These are phyloP conservation scores for Trypanosoma vivax DNA, from an alignment of 208 protist species.

Conservation along the genomic window DNA sequence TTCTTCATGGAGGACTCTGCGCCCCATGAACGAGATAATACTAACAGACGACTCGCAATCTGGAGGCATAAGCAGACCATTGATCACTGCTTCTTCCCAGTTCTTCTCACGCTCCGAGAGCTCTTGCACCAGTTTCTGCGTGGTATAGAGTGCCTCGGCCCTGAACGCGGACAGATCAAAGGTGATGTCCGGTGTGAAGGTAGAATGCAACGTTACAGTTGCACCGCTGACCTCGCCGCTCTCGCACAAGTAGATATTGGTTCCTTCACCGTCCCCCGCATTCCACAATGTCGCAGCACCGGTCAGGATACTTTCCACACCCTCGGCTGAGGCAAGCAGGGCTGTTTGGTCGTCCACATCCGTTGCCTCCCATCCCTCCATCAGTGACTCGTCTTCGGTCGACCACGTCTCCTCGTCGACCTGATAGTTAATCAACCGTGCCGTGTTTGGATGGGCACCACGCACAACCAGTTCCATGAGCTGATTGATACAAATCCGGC, in stretches of 20 bases:
- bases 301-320: too few relatives aligned
- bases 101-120: slow-evolving; percentile 4
- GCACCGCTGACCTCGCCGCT: slow-evolving; percentile 21
- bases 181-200: slow-evolving; percentile 34
- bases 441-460: not conserved
- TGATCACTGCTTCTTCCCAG: slow-evolving; percentile 3
- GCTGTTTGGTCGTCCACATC: too few relatives aligned
- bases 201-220: slow-evolving; percentile 3
- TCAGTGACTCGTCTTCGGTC: too few relatives aligned
- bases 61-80: not conserved
- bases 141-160: slow-evolving; percentile 44
- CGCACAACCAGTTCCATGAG: not conserved
- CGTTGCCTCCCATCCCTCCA: too few relatives aligned
- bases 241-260: not conserved
- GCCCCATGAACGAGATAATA: slow-evolving; percentile 36
- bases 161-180: slow-evolving; percentile 73
- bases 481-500: not conserved
- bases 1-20: slow-evolving; percentile 45
- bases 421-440: not conserved
- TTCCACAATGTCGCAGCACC: too few relatives aligned
- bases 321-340: too few relatives aligned
- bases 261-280: too few relatives aligned
- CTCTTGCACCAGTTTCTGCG: slow-evolving; percentile 21
- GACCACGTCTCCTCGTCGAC: not conserved
- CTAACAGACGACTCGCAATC: slow-evolving; percentile 13